phyloP scores from a whole-genome alignment of 2,329 filamentous ascomycete species.

The Penicillium sp. region DNA sequence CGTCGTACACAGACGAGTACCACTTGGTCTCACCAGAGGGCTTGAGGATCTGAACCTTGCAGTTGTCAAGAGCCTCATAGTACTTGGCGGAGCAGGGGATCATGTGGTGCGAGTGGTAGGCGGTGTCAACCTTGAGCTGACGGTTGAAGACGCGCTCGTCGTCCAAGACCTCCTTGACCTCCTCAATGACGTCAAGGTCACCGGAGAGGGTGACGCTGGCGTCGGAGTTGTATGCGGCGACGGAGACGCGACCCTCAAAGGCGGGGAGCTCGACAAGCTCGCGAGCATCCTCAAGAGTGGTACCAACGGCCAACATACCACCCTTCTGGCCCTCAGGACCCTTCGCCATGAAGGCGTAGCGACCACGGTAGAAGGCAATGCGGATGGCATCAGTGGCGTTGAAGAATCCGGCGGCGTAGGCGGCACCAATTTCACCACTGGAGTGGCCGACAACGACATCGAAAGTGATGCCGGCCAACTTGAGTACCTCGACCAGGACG shows the following conservation, averaged over 20 bases:
- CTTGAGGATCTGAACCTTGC: background rate
- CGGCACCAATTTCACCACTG: conserved; percentile 32
- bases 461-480: conserved; percentile 5
- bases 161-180: conserved; percentile 8
- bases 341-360: background rate
- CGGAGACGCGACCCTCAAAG: background rate
- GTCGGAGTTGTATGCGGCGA: background rate
- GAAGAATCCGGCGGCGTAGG: conserved; percentile 28
- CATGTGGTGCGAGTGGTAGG: conserved; percentile 26
- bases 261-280: conserved; percentile 1
- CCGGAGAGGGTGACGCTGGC: background rate
- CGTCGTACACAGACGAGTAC: conserved; percentile 10
- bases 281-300: conserved; percentile 9
- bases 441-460: conserved; percentile 31
- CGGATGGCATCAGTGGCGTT: conserved; percentile 10
- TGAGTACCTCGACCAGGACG: background rate
- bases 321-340: background rate
- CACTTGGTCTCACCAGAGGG: background rate
- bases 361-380: conserved; percentile 16
- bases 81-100: conserved; percentile 6
- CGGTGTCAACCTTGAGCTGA: conserved; percentile 14
- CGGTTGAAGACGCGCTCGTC: background rate
- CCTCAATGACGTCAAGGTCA: background rate
- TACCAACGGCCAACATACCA: conserved; percentile 15
- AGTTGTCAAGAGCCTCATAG: background rate